These are phyloP conservation scores for Dothidotthia symphoricarpi DNA, from an alignment of 2,329 filamentous ascomycete genomes.

Conservation along the genomic window DNA sequence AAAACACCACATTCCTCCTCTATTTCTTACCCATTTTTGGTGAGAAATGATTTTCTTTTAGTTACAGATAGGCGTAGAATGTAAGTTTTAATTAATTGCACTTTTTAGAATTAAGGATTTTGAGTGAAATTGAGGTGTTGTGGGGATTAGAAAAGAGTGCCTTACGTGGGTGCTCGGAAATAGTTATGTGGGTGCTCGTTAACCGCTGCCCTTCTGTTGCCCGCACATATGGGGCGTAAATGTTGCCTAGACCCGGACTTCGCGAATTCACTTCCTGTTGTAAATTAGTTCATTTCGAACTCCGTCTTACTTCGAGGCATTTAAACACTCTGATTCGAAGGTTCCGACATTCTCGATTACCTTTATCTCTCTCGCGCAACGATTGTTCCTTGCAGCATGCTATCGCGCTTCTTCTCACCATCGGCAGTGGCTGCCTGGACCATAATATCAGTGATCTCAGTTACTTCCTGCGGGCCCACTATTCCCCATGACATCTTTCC, in stretches of 20 bases:
- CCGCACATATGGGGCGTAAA: not conserved
- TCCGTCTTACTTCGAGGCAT: not conserved
- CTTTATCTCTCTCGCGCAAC: not conserved
- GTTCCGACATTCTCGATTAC: not conserved
- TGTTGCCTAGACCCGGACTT: not conserved
- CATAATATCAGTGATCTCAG: conserved; percentile 6
- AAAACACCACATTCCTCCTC: too few species aligned
- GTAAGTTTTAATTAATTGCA: too few species aligned
- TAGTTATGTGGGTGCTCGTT: too few species aligned
- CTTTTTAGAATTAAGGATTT: too few species aligned
- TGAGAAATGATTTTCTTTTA: too few species aligned
- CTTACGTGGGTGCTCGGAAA: too few species aligned
- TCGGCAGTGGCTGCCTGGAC: conserved; percentile 9
- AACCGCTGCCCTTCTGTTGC: too few species aligned
- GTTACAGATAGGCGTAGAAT: too few species aligned
- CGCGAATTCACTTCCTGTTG: not conserved
- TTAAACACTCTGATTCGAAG: conserved; percentile 3
- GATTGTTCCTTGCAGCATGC: conserved; percentile 7
- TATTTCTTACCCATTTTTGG: too few species aligned
- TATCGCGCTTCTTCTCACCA: conserved; percentile 9
- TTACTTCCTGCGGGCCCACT: conserved; percentile 10
- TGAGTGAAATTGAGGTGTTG: too few species aligned
- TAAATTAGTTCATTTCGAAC: not conserved
- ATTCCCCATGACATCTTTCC: conserved; percentile 5
- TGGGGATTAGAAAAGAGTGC: too few species aligned